Percentiles rank a stretch among this genome's conserved stretches.
Conservation (phyloP, 805 yeast genomes). For the Candida piceae region DNA sequence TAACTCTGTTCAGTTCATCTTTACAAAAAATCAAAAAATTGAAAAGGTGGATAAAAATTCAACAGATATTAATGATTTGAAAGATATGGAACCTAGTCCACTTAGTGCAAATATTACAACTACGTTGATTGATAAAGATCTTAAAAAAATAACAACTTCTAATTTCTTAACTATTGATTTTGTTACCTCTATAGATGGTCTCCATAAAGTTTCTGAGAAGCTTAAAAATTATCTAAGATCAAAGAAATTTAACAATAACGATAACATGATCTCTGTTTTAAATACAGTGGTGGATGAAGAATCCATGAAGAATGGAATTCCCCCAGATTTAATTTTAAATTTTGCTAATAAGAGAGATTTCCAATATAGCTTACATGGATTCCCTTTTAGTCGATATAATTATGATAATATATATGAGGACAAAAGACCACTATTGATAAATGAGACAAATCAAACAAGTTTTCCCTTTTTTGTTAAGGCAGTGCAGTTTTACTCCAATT, state of each 20-base stretch:
- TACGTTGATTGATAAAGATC: slow-evolving; percentile 6
- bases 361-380: slow-evolving; percentile 13
- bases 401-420: too few relatives aligned
- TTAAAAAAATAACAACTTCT: slow-evolving; percentile 3
- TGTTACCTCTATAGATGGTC: slow-evolving; percentile 9
- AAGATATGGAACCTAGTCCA: slow-evolving; percentile 13
- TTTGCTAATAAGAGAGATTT: slow-evolving; percentile 1
- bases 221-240: slow-evolving; percentile 3
- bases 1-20: too few relatives aligned
- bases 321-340: slow-evolving; percentile 8
- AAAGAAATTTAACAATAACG: not conserved
- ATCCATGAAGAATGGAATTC: too few relatives aligned
- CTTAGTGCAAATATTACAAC: slow-evolving; percentile 7
- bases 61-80: too few relatives aligned
- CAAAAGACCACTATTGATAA: not conserved
- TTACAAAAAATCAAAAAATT: too few relatives aligned
- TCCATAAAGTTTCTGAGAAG: slow-evolving; percentile 1
- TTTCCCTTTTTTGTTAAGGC: too few relatives aligned
- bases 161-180: slow-evolving; percentile 11
- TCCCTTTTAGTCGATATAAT: slow-evolving; percentile 2
- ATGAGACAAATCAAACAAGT: slow-evolving; percentile 1
- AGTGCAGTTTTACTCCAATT: too few relatives aligned
- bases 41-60: too few relatives aligned
- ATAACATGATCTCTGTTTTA: not conserved
- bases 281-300: too few relatives aligned